Percentiles rank a stretch among this genome's conserved stretches.
phyloP scores from a whole-genome alignment of 768 basidiomycete species.

The Mycena latifolia region DNA sequence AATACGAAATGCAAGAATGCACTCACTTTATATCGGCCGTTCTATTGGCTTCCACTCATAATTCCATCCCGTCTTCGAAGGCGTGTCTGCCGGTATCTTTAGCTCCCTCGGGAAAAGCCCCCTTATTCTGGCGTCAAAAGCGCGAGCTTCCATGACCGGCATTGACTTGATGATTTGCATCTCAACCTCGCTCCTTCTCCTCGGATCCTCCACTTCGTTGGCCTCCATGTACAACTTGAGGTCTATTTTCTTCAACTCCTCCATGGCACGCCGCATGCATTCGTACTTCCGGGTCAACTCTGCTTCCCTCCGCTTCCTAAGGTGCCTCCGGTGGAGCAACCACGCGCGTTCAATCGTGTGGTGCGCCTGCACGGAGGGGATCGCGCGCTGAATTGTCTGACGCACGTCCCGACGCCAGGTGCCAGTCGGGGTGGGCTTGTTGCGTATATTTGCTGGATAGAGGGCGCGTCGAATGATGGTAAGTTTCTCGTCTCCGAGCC shows the following conservation, averaged over 20 bases:
- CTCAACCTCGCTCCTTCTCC: constrained; percentile 69
- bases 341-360: constrained; percentile 94
- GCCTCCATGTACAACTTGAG: constrained; percentile 74
- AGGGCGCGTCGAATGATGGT: constrained; percentile 78
- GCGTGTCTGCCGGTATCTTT: constrained; percentile 88
- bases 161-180: constrained; percentile 69
- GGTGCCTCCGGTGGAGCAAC: constrained; percentile 82
- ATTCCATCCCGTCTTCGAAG: constrained; percentile 60
- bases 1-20: too few species aligned
- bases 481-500: constrained; percentile 73
- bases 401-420: constrained; percentile 88
- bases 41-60: constrained; percentile 71
- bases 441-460: constrained; percentile 83
- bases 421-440: constrained; percentile 80
- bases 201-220: constrained; percentile 81
- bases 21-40: constrained; percentile 55
- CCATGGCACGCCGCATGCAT: constrained; percentile 89
- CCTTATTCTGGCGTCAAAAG: constrained; percentile 80
- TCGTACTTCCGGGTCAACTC: constrained; percentile 84
- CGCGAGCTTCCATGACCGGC: constrained; percentile 75
- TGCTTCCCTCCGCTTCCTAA: constrained; percentile 75
- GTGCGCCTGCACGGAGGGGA: constrained; percentile 91
- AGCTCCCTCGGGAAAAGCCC: constrained; percentile 92
- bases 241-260: constrained; percentile 76
- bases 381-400: constrained; percentile 82